A percentile compares a stretch with the other conserved stretches of the same genome.
phyloP scores from a whole-genome alignment of 352 stramenopile genomes.

The Pythium apleroticum region DNA sequence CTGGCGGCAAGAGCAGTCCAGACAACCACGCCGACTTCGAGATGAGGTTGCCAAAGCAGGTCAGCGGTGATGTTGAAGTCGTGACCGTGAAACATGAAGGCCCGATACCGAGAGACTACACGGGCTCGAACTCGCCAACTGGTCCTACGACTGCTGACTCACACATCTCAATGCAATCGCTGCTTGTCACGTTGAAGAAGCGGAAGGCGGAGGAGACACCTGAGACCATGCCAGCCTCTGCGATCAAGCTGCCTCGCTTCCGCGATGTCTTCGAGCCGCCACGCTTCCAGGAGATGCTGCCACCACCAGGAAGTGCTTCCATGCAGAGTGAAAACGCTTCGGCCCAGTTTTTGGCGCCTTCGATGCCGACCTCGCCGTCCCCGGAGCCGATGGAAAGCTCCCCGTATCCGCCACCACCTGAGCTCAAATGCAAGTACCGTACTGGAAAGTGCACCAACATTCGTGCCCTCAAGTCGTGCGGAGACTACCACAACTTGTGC shows the following conservation, averaged over 20 bases:
- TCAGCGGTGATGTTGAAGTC: background rate
- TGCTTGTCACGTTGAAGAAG: conserved; percentile 71
- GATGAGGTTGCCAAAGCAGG: background rate
- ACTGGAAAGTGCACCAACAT: conserved; percentile 77
- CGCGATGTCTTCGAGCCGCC: conserved; percentile 54
- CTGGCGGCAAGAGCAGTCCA: conserved; percentile 14
- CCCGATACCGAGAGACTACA: conserved; percentile 1
- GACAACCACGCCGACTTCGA: conserved; percentile 11
- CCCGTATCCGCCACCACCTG: conserved; percentile 19
- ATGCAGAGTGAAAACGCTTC: conserved; percentile 1
- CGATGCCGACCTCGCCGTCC: conserved; percentile 18
- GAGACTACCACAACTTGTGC: conserved; percentile 82
- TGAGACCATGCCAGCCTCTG: background rate
- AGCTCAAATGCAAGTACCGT: conserved; percentile 83
- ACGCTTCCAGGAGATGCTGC: conserved; percentile 8
- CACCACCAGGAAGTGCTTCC: background rate
- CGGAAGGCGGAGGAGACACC: conserved; percentile 35
- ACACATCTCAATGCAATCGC: conserved; percentile 67
- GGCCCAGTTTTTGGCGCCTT: conserved; percentile 16
- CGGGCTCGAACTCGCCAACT: conserved; percentile 1
- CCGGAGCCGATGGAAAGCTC: conserved; percentile 19
- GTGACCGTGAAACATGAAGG: background rate
- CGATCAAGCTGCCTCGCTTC: conserved; percentile 58
- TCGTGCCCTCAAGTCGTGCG: conserved; percentile 72
- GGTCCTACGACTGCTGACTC: conserved; percentile 9